Conservation (phyloP, 805 yeast genomes). For the Yarrowia alimentaria region DNA sequence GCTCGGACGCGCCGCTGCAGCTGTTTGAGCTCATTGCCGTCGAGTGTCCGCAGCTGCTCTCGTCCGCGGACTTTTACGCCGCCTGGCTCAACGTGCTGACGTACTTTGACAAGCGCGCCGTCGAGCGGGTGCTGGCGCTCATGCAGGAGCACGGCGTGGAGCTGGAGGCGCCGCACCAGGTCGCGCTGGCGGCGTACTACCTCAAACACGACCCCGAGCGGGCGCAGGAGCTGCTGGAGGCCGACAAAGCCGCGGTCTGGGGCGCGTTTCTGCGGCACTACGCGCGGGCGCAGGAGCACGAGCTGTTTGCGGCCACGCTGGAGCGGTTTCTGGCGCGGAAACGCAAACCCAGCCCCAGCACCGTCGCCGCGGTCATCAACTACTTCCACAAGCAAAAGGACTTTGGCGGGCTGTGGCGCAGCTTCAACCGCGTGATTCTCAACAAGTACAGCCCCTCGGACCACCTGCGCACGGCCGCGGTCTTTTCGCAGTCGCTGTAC, state of each 20-base stretch:
- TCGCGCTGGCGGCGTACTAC: conserved; percentile 8
- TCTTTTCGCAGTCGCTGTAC: neutral
- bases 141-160: conserved; percentile 1
- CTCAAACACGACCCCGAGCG: neutral
- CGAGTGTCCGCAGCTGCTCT: neutral
- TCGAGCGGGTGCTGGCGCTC: neutral
- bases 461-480: neutral
- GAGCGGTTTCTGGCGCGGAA: neutral
- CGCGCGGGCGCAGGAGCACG: conserved; percentile 10
- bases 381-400: conserved; percentile 14
- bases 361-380: conserved; percentile 8
- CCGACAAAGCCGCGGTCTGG: neutral
- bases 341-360: neutral
- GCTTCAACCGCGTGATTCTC: conserved; percentile 4
- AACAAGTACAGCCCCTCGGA: conserved; percentile 1
- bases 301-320: neutral
- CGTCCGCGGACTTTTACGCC: neutral
- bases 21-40: neutral
- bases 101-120: neutral
- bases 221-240: neutral
- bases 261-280: conserved; percentile 12
- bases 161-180: neutral
- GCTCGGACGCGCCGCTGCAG: neutral
- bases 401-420: neutral
- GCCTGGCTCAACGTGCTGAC: conserved; percentile 21